Evolutionary conservation across 2,329 filamentous ascomycete genomes (phyloP), one percentile per base, ranked within the genome.

Genomic region (Trichoderma endophyticum): DNA sequence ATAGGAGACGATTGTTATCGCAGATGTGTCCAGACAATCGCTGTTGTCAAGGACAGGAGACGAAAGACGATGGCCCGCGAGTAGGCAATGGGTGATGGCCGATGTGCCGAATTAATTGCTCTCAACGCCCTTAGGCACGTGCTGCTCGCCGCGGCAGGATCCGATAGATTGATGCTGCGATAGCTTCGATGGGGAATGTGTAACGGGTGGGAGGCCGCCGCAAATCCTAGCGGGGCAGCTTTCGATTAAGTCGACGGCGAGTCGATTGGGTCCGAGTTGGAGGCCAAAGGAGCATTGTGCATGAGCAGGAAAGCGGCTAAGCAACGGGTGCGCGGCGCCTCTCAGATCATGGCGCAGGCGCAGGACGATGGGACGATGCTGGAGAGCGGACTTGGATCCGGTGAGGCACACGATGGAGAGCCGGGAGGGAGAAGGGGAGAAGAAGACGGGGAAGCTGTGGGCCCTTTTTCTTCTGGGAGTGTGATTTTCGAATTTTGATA

Each of bases 221-320:
- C 68, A 68, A 63, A 54, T 54, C 32, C 62, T 73, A 71, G 70
- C 70, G 72, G 72, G 72, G 70, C 48, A 72, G 63, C 39, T 64
- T 73, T 65, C 51, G 63, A 62, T 56, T 28, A 54, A 67, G 72
- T 63, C 66, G 70, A 71, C 70, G 62, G 26, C 34, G 70, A 51
- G 71, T 70, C 72, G 73, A 71, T 64, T 69, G 57, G 59, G 60
- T 62, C 51, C 69, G 57, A 36, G 63, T 62, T 59, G 30, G 34
- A 51, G 72, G 36, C 60, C 73, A 73, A 72, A 66, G 68, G 54
- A 64, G 72, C 73, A 74, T 74, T 67, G 73, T 71, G 73, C 71
- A 70, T 65, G 56, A 48, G 56, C 59, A 36, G 61, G 21, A 54
- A 24, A 15, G 70, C 48, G 43, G 71, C 36, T 51, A 26, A 57